A percentile compares a stretch with the other conserved stretches of the same genome.
Evolutionary conservation across 2,329 filamentous ascomycete species (phyloP).

Genomic region (Apiospora hydei): DNA sequence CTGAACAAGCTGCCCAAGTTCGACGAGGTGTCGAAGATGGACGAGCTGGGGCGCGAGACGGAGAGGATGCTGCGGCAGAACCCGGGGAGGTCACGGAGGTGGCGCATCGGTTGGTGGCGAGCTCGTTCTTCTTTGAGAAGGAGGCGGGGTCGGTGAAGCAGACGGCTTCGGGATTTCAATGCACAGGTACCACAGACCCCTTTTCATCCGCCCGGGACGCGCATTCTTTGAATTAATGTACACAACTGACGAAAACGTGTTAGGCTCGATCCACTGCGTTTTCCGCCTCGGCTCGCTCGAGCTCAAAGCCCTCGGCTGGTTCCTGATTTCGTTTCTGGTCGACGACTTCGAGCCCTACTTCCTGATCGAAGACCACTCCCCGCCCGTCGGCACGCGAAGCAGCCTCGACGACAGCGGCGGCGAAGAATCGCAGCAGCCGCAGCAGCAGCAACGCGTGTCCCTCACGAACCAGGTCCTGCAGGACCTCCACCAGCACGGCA

Average conservation of each 20-base stretch:
- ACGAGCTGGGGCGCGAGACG: conserved; percentile 37
- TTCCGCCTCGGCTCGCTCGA: conserved; percentile 39
- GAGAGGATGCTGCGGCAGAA: conserved; percentile 37
- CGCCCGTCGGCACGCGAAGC: conserved; percentile 15
- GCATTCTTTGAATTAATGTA: too few species aligned
- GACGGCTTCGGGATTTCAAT: conserved; percentile 37
- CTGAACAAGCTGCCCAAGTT: conserved; percentile 39
- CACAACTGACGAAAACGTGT: neutral
- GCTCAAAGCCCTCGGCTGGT: conserved; percentile 41
- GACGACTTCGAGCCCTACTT: conserved; percentile 44
- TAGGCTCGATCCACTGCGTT: conserved; percentile 41
- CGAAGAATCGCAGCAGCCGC: neutral
- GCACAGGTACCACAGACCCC: conserved; percentile 37
- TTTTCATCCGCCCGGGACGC: too few species aligned
- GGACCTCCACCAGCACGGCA: conserved; percentile 42
- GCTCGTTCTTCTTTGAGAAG: conserved; percentile 44
- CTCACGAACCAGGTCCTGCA: conserved; percentile 38
- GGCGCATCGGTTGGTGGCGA: conserved; percentile 42
- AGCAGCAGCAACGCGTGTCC: conserved; percentile 36
- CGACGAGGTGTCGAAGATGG: conserved; percentile 39
- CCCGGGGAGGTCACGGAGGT: conserved; percentile 38
- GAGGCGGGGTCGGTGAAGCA: conserved; percentile 39
- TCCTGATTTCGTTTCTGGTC: conserved; percentile 40
- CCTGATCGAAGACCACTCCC: conserved; percentile 36
- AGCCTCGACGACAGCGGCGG: neutral